Evolutionary conservation across 768 basidiomycete genomes (phyloP), one percentile per base, ranked within the genome.

Genomic region (Gloeopeniophorella convolvens): DNA sequence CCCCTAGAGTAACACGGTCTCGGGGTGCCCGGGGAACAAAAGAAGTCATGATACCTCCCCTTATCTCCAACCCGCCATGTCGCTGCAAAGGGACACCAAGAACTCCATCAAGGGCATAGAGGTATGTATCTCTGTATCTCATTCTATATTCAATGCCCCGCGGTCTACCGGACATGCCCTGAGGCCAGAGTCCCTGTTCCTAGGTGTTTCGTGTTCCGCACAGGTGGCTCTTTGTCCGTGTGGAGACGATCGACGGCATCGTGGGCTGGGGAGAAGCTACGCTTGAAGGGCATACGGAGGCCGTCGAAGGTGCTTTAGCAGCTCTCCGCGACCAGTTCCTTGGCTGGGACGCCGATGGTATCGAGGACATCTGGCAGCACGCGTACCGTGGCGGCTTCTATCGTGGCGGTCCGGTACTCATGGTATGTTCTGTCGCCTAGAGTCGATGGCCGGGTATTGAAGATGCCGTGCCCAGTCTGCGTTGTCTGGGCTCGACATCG

Each of bases 241-340:
- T 85, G n/a, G 78, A 79, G 56, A 84, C 82, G 1, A 69, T 71
- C 4, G 74, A 78, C 35, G 82, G 79, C 0, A 63, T 79, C 21
- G 73, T 85, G 24, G 84, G 85, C 27, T 87, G 85, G 83, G 85
- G 85, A 10, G 85, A 86, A 63, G 79, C 72, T 23, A 85, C 83
- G 0, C 73, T 88, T 2, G 86, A 85, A 63, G 77, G 79, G 6
- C 84, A 86, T 61, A 82, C 82, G 5, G 83, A 88, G 64, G 82
- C 85, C 10, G 72, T 88, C 16, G 80, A 85, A 63, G 84, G 84
- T 23, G 79, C 82, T 13, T 72, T 78, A 56, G 58, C 65, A 20
- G 82, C 84, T 57, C 70, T 88, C n/a, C 64, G 68, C 8, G 70
- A 77, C 50, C 72, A 79, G 23, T 82, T 85, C 60, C 60, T 78